Evolutionary conservation across 148 eudicot species (phyloP).

Genomic region (Bassia scoparia): DNA sequence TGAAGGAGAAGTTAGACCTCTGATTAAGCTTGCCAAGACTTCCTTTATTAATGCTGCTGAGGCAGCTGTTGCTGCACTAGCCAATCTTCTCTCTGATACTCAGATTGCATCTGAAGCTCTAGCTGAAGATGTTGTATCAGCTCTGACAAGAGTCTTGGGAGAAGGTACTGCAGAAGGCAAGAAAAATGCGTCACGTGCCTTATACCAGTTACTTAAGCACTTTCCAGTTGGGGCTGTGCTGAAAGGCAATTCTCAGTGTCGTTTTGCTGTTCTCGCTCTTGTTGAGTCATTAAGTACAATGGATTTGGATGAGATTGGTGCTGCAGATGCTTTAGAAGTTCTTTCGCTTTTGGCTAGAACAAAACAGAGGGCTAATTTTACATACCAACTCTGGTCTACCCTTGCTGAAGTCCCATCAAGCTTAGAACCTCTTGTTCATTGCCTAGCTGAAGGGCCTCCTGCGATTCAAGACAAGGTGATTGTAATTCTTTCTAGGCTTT

Average conservation of each 20-base stretch:
- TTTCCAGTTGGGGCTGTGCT: slow-evolving; percentile 64
- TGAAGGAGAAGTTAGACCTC: slow-evolving; percentile 68
- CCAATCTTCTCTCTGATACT: slow-evolving; percentile 67
- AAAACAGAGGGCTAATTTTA: slow-evolving; percentile 42
- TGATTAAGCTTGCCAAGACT: slow-evolving; percentile 74
- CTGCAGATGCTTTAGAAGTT: slow-evolving; percentile 61
- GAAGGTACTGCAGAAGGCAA: slow-evolving; percentile 75
- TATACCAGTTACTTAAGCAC: slow-evolving; percentile 59
- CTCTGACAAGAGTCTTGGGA: slow-evolving; percentile 58
- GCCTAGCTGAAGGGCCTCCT: slow-evolving; percentile 64
- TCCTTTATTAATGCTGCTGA: slow-evolving; percentile 68
- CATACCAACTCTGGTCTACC: slow-evolving; percentile 46
- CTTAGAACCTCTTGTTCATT: slow-evolving; percentile 55
- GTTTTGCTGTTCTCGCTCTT: slow-evolving; percentile 61
- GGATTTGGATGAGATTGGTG: slow-evolving; percentile 56
- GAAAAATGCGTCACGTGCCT: slow-evolving; percentile 63
- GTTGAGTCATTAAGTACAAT: slow-evolving; percentile 49
- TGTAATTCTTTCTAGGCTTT: slow-evolving; percentile 63
- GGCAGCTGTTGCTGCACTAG: slow-evolving; percentile 74
- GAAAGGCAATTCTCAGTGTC: slow-evolving; percentile 53
- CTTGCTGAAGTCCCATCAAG: slow-evolving; percentile 58
- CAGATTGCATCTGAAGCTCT: slow-evolving; percentile 69
- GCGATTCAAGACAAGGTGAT: slow-evolving; percentile 67
- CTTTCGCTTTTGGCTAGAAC: slow-evolving; percentile 56
- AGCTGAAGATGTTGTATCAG: slow-evolving; percentile 72